Conservation (phyloP, 192 early-diverging fungal species). For the Entomortierella chlamydospora region DNA sequence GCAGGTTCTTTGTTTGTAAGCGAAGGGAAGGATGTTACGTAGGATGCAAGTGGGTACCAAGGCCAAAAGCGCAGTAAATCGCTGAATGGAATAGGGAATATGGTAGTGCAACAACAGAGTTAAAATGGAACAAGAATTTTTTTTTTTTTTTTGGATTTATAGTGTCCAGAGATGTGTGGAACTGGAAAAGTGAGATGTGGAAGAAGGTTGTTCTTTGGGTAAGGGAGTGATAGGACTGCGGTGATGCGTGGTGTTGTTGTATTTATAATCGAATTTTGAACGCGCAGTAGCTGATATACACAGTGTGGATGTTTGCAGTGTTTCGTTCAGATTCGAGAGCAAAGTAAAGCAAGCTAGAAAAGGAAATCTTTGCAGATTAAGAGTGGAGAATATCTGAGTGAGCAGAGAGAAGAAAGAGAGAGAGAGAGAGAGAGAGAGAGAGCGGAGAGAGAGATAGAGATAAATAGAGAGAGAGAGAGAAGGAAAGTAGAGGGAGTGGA, state of each 20-base stretch:
- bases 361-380: neutral
- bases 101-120: neutral
- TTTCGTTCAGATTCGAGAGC: neutral
- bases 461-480: neutral
- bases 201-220: neutral
- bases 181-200: neutral
- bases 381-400: slow-evolving; percentile 6
- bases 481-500: neutral
- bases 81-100: neutral
- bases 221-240: too few relatives aligned
- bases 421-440: neutral
- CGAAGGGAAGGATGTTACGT: slow-evolving; percentile 19
- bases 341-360: neutral
- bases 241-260: slow-evolving; percentile 1
- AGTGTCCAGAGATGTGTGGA: neutral
- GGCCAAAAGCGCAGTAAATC: too few relatives aligned
- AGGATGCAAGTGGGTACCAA: too few relatives aligned
- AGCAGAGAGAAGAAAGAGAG: neutral
- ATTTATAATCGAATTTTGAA: slow-evolving; percentile 1
- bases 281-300: neutral
- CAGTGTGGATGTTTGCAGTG: neutral
- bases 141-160: neutral
- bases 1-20: neutral
- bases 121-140: slow-evolving; percentile 27
- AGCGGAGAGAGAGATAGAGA: neutral